Conservation (phyloP, 768 basidiomycete species). For the Sporobolomyces pararoseus region DNA sequence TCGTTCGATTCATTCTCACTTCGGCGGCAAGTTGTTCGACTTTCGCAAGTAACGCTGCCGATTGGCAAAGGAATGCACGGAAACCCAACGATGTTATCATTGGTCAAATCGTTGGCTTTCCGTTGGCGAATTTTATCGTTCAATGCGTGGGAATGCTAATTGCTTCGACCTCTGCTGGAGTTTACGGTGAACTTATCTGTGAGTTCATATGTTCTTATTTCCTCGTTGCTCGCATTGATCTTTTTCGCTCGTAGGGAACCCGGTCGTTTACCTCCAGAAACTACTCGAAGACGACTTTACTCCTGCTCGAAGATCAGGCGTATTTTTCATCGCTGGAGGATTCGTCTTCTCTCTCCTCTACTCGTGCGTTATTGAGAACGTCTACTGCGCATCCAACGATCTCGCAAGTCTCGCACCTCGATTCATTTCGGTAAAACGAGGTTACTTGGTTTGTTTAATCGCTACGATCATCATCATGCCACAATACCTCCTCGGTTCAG, state of each 20-base stretch:
- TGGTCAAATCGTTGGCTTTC: conserved; percentile 47
- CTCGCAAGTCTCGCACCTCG: conserved; percentile 42
- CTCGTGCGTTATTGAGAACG: conserved; percentile 45
- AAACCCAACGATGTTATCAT: conserved; percentile 41
- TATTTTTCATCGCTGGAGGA: conserved; percentile 45
- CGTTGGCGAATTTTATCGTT: conserved; percentile 45
- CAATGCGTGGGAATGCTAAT: conserved; percentile 43
- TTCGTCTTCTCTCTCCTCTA: conserved; percentile 45
- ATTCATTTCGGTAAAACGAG: conserved; percentile 43
- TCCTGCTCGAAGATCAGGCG: conserved; percentile 41
- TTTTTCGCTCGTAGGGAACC: conserved; percentile 42
- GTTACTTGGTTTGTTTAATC: conserved; percentile 41
- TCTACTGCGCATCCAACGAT: conserved; percentile 41
- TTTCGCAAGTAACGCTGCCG: conserved; percentile 45
- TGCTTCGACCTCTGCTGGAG: conserved; percentile 39
- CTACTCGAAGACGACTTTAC: conserved; percentile 46
- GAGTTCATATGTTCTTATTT: not conserved
- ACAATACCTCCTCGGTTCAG: conserved; percentile 44
- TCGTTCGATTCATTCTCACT: conserved; percentile 68
- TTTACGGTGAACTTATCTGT: conserved; percentile 38
- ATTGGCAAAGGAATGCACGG: conserved; percentile 45
- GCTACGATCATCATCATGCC: not conserved
- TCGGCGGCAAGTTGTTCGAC: conserved; percentile 49
- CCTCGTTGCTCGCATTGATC: not conserved
- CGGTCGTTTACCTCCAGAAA: conserved; percentile 42